A percentile compares a stretch with the other conserved stretches of the same genome.
Conservation (phyloP, 148 eudicot species). For the Beta vulgaris region DNA sequence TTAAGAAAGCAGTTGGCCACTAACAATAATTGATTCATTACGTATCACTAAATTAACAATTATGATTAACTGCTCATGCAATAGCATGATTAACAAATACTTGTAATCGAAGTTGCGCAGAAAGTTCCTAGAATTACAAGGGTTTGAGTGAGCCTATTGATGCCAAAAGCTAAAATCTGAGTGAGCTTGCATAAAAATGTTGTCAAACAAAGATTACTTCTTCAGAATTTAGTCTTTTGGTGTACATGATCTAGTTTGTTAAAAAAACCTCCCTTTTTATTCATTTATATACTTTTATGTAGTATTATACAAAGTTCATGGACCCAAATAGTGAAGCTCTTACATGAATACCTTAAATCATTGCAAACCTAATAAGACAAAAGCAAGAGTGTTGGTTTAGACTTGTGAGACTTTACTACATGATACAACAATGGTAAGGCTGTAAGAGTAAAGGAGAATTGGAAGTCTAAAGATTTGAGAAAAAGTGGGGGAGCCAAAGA, state of each 20-base stretch:
- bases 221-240: background rate
- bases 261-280: no score
- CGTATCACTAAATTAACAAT: background rate
- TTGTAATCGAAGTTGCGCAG: background rate
- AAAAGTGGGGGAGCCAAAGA: no score
- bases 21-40: background rate
- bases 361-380: no score
- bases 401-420: no score
- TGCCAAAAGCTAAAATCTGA: conserved; percentile 14
- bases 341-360: no score
- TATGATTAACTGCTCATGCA: background rate
- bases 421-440: no score
- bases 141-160: background rate
- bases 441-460: no score
- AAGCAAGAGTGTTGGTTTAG: no score
- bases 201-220: background rate
- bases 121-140: conserved; percentile 6
- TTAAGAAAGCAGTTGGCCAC: conserved; percentile 6
- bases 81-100: background rate
- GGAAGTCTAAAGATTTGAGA: no score
- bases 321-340: no score
- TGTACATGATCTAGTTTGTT: background rate
- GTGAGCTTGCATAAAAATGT: background rate
- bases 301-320: no score
- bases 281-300: no score